Conservation (phyloP, 768 basidiomycete species). For the Leucocoprinus birnbaumii region DNA sequence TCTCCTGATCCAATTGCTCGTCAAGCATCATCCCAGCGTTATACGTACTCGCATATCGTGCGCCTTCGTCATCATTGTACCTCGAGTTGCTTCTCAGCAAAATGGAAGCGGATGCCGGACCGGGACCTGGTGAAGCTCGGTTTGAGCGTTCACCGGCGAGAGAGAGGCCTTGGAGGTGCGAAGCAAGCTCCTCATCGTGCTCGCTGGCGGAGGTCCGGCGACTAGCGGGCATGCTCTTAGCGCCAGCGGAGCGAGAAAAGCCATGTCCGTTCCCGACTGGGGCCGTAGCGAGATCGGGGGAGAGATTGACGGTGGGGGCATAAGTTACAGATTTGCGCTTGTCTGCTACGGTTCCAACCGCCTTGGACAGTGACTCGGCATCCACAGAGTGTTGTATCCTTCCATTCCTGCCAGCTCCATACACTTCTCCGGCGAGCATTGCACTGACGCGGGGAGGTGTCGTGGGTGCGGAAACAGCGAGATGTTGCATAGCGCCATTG, state of each 20-base stretch:
- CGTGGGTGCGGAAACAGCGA: conserved; percentile 88
- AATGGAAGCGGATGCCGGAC: conserved; percentile 49
- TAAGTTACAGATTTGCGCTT: conserved; percentile 89
- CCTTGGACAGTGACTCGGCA: conserved; percentile 61
- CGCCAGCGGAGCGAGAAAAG: conserved; percentile 67
- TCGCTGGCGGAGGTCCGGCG: conserved; percentile 86
- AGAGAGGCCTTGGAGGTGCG: conserved; percentile 70
- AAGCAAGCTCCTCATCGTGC: conserved; percentile 79
- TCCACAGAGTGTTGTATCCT: conserved; percentile 55
- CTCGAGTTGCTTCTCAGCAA: conserved; percentile 49
- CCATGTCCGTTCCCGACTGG: conserved; percentile 44
- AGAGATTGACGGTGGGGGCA: conserved; percentile 72
- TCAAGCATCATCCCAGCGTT: conserved; percentile 91
- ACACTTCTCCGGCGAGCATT: conserved; percentile 57
- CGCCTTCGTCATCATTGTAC: conserved; percentile 57
- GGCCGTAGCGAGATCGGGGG: conserved; percentile 57
- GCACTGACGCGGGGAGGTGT: conserved; percentile 82
- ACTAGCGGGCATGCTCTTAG: conserved; percentile 92
- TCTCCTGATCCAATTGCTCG: conserved; percentile 90
- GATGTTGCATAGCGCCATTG: conserved; percentile 57
- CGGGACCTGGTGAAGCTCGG: conserved; percentile 53
- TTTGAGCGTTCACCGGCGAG: conserved; percentile 61
- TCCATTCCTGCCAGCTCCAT: conserved; percentile 35
- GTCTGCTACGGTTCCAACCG: conserved; percentile 65
- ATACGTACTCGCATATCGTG: conserved; percentile 58